Evolutionary conservation across 139 green algal genomes (phyloP).

Genomic region (Haematococcus lacustris): DNA sequence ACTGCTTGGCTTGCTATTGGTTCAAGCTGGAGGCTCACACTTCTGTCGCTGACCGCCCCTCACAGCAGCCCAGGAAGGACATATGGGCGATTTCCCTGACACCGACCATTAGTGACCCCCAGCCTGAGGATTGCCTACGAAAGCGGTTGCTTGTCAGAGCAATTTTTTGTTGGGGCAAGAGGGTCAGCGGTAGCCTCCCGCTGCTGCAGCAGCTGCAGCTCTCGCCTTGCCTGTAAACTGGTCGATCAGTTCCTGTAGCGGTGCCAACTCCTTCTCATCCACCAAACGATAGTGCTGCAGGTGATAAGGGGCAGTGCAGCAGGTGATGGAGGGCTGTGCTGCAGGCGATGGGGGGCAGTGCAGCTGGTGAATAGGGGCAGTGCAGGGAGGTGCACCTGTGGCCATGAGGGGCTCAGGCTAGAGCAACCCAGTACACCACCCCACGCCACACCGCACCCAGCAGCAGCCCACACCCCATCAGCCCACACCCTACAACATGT

Average conservation of each 20-base stretch:
- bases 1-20: too few species aligned
- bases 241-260: conserved; percentile 91
- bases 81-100: too few species aligned
- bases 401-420: neutral
- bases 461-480: neutral
- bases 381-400: neutral
- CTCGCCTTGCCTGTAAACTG: conserved; percentile 54
- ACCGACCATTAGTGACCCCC: too few species aligned
- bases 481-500: neutral
- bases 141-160: too few species aligned
- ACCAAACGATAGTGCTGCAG: conserved; percentile 78
- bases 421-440: neutral
- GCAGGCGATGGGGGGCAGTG: neutral
- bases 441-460: neutral
- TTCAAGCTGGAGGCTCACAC: too few species aligned
- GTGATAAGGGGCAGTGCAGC: neutral
- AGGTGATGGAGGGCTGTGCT: neutral
- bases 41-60: too few species aligned
- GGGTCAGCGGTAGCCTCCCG: too few species aligned
- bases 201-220: too few species aligned
- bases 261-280: conserved; percentile 86
- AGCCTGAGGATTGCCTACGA: too few species aligned
- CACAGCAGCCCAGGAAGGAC: too few species aligned
- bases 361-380: neutral
- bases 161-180: too few species aligned